Base-by-base conservation (phyloP, 2,329 filamentous ascomycete genomes). In the Pezicula neosporulosa region DNA sequence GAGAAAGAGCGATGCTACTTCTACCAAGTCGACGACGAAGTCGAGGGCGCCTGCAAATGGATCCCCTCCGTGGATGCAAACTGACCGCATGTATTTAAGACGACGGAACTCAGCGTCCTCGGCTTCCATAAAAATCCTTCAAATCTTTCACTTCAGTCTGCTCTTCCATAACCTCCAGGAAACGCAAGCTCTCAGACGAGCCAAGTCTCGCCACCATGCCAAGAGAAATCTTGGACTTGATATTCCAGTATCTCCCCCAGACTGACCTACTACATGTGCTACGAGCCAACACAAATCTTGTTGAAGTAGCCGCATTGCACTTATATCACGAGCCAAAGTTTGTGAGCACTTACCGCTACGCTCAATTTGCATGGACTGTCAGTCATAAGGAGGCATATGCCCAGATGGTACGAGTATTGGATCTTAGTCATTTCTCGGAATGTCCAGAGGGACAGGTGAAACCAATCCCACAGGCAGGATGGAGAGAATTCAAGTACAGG, bases 401-500 rank as follows among this genome's bases (percentile, higher is more conserved):
- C 4, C 21, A 36, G 15, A 37, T 58, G 37, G 61, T 63, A 4
- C 56, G 50, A 6, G 47, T 39, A 12, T 47, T 63, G 4, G 57
- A 62, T 47, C 49, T 62, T 10, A 57, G 54, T 16, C 44, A 51
- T n/a, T 57, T 61, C 24, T n/a, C 18, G 9, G 50, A 50, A 19
- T 43, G 36, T 43, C 21, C 42, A 18, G 49, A 54, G 28, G 45
- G 52, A 38, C 38, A 50, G 7, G 19, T 12, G 13, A 44, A 44
- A 37, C 6, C 47, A 33, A 6, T 38, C 4, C 48, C 51, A 2
- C 43, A 44, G 27, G 58, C 56, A 2, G 58, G 58, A 10, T 63
- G 61, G 61, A 48, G 61, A 18, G 61, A 63, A 16, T 62, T 55
- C 38, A 60, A 61, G 39, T 58, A 58, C 36, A 39, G 57, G 4